These are phyloP conservation scores for Tausonia pullulans DNA, from an alignment of 1,284 basidiomycete species.

Conservation along the genomic window DNA sequence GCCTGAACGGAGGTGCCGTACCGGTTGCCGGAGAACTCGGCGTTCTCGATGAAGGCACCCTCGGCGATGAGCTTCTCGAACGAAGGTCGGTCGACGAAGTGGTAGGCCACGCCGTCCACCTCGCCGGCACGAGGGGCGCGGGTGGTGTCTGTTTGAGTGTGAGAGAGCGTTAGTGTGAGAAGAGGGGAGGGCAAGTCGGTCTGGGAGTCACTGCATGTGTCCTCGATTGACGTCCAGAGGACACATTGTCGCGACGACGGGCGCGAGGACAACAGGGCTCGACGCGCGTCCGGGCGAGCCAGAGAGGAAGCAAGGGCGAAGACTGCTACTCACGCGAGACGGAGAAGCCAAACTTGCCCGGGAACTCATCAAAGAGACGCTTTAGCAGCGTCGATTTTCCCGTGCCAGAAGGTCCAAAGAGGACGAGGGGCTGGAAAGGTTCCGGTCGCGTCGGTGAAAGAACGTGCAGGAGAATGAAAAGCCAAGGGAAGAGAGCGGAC, in stretches of 20 bases:
- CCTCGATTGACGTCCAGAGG: no score
- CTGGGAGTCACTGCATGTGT: no score
- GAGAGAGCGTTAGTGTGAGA: not conserved
- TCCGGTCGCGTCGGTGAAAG: no score
- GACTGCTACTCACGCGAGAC: conserved; percentile 64
- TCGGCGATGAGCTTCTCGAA: conserved; percentile 41
- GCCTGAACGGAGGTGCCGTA: conserved; percentile 79
- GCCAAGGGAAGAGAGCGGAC: no score
- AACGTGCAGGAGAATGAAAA: no score
- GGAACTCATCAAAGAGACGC: conserved; percentile 69
- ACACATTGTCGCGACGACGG: not conserved
- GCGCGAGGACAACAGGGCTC: conserved; percentile 17
- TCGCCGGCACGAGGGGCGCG: conserved; percentile 76
- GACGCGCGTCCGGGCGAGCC: not conserved
- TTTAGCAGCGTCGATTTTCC: conserved; percentile 88
- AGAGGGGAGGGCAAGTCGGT: not conserved
- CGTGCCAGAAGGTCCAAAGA: conserved; percentile 78
- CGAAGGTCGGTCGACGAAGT: conserved; percentile 42
- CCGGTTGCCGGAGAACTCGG: conserved; percentile 77
- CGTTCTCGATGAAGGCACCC: conserved; percentile 50
- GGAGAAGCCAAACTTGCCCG: conserved; percentile 81
- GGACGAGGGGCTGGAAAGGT: conserved; percentile 47
- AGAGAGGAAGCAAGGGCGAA: conserved; percentile 2
- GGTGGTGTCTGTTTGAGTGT: conserved; percentile 64
- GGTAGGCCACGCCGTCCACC: conserved; percentile 53